Evolutionary conservation across 139 green algal species (phyloP), one percentile per base, ranked within the genome.

Genomic region (Chlamydomonas schloesseri): DNA sequence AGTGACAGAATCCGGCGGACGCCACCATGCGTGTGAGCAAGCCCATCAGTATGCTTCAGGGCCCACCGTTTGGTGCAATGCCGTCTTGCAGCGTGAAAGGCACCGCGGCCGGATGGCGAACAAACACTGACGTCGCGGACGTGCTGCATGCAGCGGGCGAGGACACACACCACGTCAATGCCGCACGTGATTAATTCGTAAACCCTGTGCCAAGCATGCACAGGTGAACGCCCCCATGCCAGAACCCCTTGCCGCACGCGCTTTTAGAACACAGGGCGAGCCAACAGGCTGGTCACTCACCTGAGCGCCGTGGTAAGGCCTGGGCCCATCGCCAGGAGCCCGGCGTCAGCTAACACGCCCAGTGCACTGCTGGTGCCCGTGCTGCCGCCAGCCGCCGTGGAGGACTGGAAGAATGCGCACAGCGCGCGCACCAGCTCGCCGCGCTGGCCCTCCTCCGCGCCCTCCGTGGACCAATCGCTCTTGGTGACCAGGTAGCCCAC

Each of bases 401-500:
- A 6, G 0, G 24, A 46, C 23, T 33, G 64, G 46, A 84, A 34
- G 42, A 84, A 74, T 17, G 6, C 4, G n/a, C 64, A 65, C 46
- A 84, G 78, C 64, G 78, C 64, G 64, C 9, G 5, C 18, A 84
- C n/a, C 28, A 65, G 64, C 78, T 84, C 64, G 34, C 78, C 64
- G 28, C 46, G 64, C 64, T 84, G 62, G 0, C 72, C 83, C 74
- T 84, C 78, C 28, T 31, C 29, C 11, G 8, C n/a, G 64, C 4
- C 3, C 36, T 68, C 65, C 28, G 67, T 34, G 18, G 71, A n/a
- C 72, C 85, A 79, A 42, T 34, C 37, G 26, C 57, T 65, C 53
- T 33, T 55, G 28, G 69, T 81, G 29, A 79, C 37, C 46, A 87
- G 58, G 81, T 87, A 87, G 18, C 57, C 33, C 34, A 87, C 33